These are phyloP conservation scores for Aechmea fasciata DNA, from an alignment of 176 grass and related monocot genomes.

Conservation along the genomic window DNA sequence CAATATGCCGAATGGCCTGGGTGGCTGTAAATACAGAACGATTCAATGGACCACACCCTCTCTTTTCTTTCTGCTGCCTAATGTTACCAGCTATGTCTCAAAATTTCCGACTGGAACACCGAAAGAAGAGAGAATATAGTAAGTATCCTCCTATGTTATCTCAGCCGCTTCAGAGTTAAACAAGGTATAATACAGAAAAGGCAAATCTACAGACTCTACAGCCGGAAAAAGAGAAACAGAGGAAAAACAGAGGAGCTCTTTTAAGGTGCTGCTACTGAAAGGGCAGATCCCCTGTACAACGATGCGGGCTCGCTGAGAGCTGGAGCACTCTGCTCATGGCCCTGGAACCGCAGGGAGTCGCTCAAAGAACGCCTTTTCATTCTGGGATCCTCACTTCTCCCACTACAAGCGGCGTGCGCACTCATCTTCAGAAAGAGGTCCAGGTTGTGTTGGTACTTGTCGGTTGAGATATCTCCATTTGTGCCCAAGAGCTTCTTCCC, in stretches of 20 bases:
- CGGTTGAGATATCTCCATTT: not conserved
- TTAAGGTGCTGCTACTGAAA: slow-evolving; percentile 10
- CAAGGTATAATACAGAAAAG: not conserved
- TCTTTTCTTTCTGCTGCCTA: too few relatives aligned
- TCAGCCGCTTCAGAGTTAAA: not conserved
- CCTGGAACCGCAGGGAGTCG: slow-evolving; percentile 27
- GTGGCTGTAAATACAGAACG: too few relatives aligned
- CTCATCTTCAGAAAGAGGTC: slow-evolving; percentile 33
- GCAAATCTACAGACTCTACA: not conserved
- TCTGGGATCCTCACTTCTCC: slow-evolving; percentile 15
- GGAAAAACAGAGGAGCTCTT: too few relatives aligned
- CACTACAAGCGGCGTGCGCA: slow-evolving; percentile 6
- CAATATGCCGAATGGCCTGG: too few relatives aligned
- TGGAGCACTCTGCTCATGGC: slow-evolving; percentile 16
- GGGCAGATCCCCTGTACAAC: slow-evolving; percentile 14
- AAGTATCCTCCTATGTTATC: not conserved
- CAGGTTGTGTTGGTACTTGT: slow-evolving; percentile 34
- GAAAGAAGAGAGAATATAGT: not conserved
- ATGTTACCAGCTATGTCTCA: not conserved
- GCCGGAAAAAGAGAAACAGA: too few relatives aligned
- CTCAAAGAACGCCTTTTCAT: slow-evolving; percentile 59
- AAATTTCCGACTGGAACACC: not conserved
- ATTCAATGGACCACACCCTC: too few relatives aligned
- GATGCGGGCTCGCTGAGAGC: slow-evolving; percentile 14
- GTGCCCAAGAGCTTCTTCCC: too few relatives aligned